Evolutionary conservation across 148 eudicot species (phyloP).

Genomic region (Cornus florida): DNA sequence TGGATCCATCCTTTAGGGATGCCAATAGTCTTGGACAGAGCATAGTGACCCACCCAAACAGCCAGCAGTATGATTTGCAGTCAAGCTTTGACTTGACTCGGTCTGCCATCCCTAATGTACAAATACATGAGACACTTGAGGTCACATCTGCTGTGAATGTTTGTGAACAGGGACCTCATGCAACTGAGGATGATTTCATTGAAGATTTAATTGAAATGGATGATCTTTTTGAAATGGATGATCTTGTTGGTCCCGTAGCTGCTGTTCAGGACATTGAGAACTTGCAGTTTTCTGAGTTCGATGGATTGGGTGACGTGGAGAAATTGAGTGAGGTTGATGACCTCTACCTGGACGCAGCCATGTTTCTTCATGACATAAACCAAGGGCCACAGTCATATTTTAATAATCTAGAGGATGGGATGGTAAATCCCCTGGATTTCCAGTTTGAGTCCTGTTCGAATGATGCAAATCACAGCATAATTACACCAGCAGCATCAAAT

Average conservation of each 20-base stretch:
- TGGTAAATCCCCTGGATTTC: constrained; percentile 23
- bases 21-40: too few species aligned
- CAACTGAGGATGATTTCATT: constrained; percentile 45
- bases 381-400: neutral
- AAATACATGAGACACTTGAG: too few species aligned
- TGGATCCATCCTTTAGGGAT: too few species aligned
- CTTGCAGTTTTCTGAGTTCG: constrained; percentile 23
- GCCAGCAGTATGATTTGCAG: too few species aligned
- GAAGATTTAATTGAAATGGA: too few species aligned
- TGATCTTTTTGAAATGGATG: constrained; percentile 78
- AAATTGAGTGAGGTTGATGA: too few species aligned
- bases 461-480: constrained; percentile 17
- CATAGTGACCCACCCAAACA: too few species aligned
- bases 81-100: too few species aligned
- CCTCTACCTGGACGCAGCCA: constrained; percentile 41
- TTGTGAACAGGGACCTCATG: constrained; percentile 13
- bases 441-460: constrained; percentile 18
- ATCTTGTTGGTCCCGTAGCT: constrained; percentile 57
- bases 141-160: too few species aligned
- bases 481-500: constrained; percentile 26
- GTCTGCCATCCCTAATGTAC: too few species aligned
- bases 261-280: constrained; percentile 14
- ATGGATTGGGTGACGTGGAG: constrained; percentile 44
- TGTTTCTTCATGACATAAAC: constrained; percentile 29
- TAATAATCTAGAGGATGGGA: constrained; percentile 17